Evolutionary conservation across 148 eudicot species (phyloP).

Genomic region (Silene uniflora): DNA sequence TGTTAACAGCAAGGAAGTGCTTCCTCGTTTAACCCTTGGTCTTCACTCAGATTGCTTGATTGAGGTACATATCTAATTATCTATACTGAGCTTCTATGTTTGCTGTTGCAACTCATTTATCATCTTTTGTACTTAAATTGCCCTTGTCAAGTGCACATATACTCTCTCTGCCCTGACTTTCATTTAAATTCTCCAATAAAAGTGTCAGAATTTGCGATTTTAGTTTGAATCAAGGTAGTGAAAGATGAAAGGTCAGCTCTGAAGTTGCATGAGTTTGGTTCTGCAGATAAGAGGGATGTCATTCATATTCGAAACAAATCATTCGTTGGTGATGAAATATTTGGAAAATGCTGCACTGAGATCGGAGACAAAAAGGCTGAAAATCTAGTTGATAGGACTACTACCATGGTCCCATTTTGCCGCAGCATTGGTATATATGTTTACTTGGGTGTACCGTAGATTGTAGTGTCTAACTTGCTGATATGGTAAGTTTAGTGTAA

Average conservation of each 20-base stretch:
- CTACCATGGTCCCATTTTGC: constrained; percentile 23
- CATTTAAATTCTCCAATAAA: background rate
- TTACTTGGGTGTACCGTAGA: background rate
- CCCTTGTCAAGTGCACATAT: background rate
- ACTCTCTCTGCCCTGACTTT: background rate
- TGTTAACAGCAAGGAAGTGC: constrained; percentile 52
- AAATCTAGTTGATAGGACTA: constrained; percentile 12
- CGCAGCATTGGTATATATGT: constrained; percentile 26
- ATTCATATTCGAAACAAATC: constrained; percentile 62
- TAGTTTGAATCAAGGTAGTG: background rate
- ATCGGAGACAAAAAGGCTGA: constrained; percentile 19
- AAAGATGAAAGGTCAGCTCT: background rate
- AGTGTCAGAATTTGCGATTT: background rate
- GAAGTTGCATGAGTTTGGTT: background rate
- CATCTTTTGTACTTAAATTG: background rate
- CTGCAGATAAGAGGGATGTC: constrained; percentile 63
- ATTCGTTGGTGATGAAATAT: constrained; percentile 40
- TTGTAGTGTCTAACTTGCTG: constrained; percentile 26
- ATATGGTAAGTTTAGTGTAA: constrained; percentile 22
- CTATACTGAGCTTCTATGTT: background rate
- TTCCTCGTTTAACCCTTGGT: constrained; percentile 38
- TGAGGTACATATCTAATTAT: constrained; percentile 73
- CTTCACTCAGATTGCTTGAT: constrained; percentile 66
- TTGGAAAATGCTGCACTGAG: constrained; percentile 33
- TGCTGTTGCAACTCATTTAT: too few relatives aligned